A percentile compares a stretch with the other conserved stretches of the same genome.
These are phyloP conservation scores for Fusarium sp. DNA, from an alignment of 2,329 filamentous ascomycete species.

Conservation along the genomic window DNA sequence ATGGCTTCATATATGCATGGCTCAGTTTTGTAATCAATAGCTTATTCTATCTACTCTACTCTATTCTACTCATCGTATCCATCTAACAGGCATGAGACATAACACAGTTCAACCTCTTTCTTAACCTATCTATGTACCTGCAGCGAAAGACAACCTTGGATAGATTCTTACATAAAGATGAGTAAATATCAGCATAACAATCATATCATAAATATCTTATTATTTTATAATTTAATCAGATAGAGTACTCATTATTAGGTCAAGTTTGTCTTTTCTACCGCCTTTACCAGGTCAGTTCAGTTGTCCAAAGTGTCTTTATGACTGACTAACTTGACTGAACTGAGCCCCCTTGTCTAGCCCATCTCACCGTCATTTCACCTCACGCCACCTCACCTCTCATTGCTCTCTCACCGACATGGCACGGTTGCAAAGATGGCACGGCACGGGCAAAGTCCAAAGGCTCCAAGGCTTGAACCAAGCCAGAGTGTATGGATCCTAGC, in stretches of 20 bases:
- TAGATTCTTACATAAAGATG: too few species aligned
- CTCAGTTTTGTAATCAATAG: neutral
- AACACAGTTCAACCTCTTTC: too few species aligned
- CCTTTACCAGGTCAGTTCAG: too few species aligned
- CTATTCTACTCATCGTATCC: neutral
- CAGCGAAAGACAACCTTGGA: too few species aligned
- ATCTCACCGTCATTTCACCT: constrained; percentile 1
- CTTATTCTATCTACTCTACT: neutral
- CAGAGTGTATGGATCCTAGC: constrained; percentile 42
- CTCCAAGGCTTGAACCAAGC: constrained; percentile 33
- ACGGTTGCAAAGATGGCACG: neutral
- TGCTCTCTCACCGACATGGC: neutral
- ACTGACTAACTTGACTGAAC: neutral
- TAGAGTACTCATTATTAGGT: too few species aligned
- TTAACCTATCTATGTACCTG: too few species aligned
- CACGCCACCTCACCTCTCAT: neutral
- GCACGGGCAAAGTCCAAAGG: neutral
- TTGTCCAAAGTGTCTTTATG: too few species aligned
- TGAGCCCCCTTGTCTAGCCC: neutral
- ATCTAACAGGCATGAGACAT: too few species aligned
- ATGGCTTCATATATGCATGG: neutral
- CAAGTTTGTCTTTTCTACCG: too few species aligned
- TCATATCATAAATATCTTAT: too few species aligned
- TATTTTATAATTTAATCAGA: too few species aligned
- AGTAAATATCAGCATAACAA: too few species aligned